Evolutionary conservation across 2,329 filamentous ascomycete species (phyloP), one percentile per base, ranked within the genome.

Genomic region (Paecilomyces sp.): DNA sequence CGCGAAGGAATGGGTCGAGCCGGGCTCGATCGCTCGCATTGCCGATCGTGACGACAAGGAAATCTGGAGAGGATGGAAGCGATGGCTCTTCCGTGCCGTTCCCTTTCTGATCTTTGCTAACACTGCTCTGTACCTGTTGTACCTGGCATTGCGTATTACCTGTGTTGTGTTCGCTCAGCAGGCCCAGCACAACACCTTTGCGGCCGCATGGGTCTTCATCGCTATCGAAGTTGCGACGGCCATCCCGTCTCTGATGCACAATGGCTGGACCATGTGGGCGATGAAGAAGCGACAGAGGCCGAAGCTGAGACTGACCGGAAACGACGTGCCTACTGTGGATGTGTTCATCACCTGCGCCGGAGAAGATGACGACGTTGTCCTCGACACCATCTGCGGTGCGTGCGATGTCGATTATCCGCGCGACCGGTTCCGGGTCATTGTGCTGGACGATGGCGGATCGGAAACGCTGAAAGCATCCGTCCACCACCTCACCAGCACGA

Each of bases 171-270:
- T 72, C 53, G 82, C 83, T 0, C 82, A 85, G 64, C 71, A 76
- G 1, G 69, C 70, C 0, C 70, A 72, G 3, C 55, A 67, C 3
- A 67, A 72, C 24, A 73, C 72, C 1, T 85, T 80, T 61, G 73
- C 76, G 3, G 77, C 80, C 53, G 83, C 83, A 2, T 85, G 83
- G 83, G 66, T 84, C 6, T 85, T 85, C 63, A 81, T 85, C 58
- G 80, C 73, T 25, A 77, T 85, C 59, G 83, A 85, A 33, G 68
- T 83, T 47, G 72, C 75, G n/a, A 77, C 81, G 7, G 80, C 82
- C 4, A 76, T 84, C 57, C 83, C 83, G 5, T 77, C 81, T 3
- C 70, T 85, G 36, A 78, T 84, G 74, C 83, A 85, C 73, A 83
- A 83, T 64, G 73, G 79, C 41, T 85, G 82, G 81, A 83, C 82